Evolutionary conservation across 2,329 filamentous ascomycete species (phyloP).

Genomic region (Alternaria conjuncta): DNA sequence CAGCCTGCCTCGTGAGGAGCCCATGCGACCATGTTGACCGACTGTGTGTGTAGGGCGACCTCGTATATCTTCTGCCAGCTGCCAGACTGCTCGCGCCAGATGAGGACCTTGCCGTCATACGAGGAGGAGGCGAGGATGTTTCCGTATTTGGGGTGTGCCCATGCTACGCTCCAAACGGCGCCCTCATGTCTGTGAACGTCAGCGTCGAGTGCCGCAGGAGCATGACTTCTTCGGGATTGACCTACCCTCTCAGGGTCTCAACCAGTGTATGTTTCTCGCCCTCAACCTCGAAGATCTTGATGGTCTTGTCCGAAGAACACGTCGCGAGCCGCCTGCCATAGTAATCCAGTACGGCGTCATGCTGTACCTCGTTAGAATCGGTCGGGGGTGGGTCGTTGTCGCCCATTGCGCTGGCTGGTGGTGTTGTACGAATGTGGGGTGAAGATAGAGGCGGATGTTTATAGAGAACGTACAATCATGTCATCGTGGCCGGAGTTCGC

Average conservation of each 20-base stretch:
- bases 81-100: constrained; percentile 85
- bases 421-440: background rate
- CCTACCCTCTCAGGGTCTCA: constrained; percentile 92
- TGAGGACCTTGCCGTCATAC: constrained; percentile 97
- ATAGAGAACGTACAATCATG: constrained; percentile 84
- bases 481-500: constrained; percentile 93
- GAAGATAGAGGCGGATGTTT: background rate
- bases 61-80: constrained; percentile 82
- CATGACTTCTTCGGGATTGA: constrained; percentile 7
- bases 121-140: constrained; percentile 95
- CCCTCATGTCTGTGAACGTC: constrained; percentile 79
- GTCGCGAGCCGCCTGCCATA: constrained; percentile 96
- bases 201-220: background rate
- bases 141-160: constrained; percentile 96
- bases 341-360: constrained; percentile 98
- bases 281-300: constrained; percentile 99
- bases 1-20: constrained; percentile 96
- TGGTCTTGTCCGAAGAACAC: constrained; percentile 96
- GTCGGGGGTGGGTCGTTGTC: constrained; percentile 36
- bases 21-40: constrained; percentile 96
- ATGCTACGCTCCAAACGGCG: constrained; percentile 96
- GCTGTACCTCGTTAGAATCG: constrained; percentile 62
- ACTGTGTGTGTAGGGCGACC: constrained; percentile 91
- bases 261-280: constrained; percentile 87
- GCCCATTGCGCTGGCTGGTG: constrained; percentile 15